A percentile compares a stretch with the other conserved stretches of the same genome.
Evolutionary conservation across 768 basidiomycete genomes (phyloP).

Genomic region (Xerocomus spinulosus): DNA sequence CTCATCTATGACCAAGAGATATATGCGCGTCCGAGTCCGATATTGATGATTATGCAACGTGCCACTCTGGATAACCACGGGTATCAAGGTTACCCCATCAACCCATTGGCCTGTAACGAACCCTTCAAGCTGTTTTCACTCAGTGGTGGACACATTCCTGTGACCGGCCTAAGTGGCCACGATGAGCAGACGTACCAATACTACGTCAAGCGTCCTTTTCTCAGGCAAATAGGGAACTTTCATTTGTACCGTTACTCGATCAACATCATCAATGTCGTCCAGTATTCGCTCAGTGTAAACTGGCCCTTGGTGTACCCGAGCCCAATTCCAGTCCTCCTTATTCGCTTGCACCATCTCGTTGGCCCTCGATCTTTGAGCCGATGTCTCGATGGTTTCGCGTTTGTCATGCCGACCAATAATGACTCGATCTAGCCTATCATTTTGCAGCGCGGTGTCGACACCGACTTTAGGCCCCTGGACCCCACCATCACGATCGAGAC

Average conservation of each 20-base stretch:
- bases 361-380: not conserved
- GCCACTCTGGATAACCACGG: not conserved
- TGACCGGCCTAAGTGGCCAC: not conserved
- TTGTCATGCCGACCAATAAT: conserved; percentile 4
- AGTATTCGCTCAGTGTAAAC: not conserved
- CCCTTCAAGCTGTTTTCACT: conserved; percentile 8
- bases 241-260: conserved; percentile 7
- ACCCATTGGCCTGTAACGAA: not conserved
- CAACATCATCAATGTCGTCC: conserved; percentile 9
- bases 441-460: conserved; percentile 14
- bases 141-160: not conserved
- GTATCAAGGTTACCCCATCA: not conserved
- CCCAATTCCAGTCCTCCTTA: conserved; percentile 21
- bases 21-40: conserved; percentile 15
- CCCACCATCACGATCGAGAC: not conserved
- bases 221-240: not conserved
- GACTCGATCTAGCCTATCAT: conserved; percentile 15
- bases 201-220: not conserved
- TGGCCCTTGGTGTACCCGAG: conserved; percentile 12
- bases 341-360: conserved; percentile 15
- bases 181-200: conserved; percentile 9
- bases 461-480: conserved; percentile 2
- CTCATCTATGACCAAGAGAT: not conserved
- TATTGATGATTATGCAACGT: conserved; percentile 11
- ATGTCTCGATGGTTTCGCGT: conserved; percentile 4